phyloP scores from a whole-genome alignment of 306 rosid genomes.

The Citrullus mucosospermus region DNA sequence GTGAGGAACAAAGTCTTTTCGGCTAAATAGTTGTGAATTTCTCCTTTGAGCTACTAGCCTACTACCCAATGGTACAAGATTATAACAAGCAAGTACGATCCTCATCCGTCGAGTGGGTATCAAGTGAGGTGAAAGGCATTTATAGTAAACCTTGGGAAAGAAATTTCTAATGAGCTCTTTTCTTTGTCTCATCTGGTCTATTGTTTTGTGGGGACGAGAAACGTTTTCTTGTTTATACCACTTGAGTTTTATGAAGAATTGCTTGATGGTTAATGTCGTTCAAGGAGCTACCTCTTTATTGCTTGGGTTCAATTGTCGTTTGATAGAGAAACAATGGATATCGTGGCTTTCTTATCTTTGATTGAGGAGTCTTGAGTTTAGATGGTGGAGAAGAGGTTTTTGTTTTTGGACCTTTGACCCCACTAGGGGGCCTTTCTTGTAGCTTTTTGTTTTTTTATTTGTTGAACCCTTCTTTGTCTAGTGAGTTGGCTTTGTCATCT shows the following conservation, averaged over 20 bases:
- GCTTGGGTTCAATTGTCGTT: background rate
- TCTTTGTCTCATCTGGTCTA: too few species aligned
- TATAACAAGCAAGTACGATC: background rate
- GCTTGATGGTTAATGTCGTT: background rate
- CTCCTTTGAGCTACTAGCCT: too few species aligned
- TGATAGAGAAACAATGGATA: background rate
- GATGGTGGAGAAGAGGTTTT: background rate
- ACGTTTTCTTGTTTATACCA: background rate
- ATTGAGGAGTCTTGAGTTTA: background rate
- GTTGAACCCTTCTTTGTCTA: background rate
- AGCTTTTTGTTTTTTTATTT: too few species aligned
- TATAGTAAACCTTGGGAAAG: background rate
- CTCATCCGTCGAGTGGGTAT: background rate
- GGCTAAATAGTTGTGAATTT: too few species aligned
- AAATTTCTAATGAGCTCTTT: background rate
- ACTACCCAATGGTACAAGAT: background rate
- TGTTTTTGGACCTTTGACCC: background rate
- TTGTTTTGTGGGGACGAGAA: background rate
- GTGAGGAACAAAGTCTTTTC: too few species aligned
- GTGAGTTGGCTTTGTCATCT: too few species aligned
- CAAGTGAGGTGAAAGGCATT: background rate
- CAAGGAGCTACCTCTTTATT: background rate
- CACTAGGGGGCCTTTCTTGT: background rate
- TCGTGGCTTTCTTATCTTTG: background rate
- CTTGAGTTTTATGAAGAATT: too few species aligned